Evolutionary conservation across 2,329 filamentous ascomycete genomes (phyloP).

Genomic region (Curvularia eragrostidis): DNA sequence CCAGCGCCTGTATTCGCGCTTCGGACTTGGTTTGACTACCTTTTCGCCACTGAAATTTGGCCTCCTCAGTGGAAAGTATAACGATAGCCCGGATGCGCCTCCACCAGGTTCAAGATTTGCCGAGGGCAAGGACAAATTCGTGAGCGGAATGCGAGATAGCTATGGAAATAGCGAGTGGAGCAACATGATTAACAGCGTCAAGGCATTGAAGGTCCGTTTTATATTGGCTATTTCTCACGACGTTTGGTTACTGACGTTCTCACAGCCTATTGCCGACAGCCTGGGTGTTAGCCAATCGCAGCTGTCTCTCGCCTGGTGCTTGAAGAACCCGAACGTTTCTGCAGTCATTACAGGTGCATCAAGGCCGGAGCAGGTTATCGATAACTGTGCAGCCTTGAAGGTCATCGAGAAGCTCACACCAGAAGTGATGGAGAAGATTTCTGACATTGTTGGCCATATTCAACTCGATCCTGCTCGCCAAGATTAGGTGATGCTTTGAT

Average conservation of each 20-base stretch:
- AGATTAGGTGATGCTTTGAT: conserved; percentile 19
- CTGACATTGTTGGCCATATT: conserved; percentile 39
- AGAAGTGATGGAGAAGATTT: conserved; percentile 54
- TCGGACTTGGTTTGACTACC: conserved; percentile 62
- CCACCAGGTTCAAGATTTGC: conserved; percentile 65
- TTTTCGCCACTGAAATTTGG: conserved; percentile 65
- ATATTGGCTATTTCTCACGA: neutral
- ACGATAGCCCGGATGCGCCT: conserved; percentile 60
- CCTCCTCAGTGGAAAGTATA: conserved; percentile 68
- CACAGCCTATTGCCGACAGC: conserved; percentile 64
- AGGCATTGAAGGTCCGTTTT: conserved; percentile 39
- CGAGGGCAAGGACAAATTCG: conserved; percentile 63
- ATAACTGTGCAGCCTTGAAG: conserved; percentile 53
- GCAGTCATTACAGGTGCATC: conserved; percentile 41
- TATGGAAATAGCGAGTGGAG: conserved; percentile 62
- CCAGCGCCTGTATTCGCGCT: conserved; percentile 60
- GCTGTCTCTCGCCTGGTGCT: conserved; percentile 46
- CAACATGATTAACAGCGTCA: conserved; percentile 65
- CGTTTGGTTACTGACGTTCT: conserved; percentile 12
- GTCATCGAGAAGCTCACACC: conserved; percentile 55
- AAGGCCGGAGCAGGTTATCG: conserved; percentile 39
- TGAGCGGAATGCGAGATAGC: conserved; percentile 54
- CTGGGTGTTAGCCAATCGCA: conserved; percentile 63
- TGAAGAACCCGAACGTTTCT: conserved; percentile 47
- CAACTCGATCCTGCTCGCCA: conserved; percentile 30